Evolutionary conservation across 148 eudicot genomes (phyloP), one percentile per base, ranked within the genome.

Genomic region (Arbutus unedo): DNA sequence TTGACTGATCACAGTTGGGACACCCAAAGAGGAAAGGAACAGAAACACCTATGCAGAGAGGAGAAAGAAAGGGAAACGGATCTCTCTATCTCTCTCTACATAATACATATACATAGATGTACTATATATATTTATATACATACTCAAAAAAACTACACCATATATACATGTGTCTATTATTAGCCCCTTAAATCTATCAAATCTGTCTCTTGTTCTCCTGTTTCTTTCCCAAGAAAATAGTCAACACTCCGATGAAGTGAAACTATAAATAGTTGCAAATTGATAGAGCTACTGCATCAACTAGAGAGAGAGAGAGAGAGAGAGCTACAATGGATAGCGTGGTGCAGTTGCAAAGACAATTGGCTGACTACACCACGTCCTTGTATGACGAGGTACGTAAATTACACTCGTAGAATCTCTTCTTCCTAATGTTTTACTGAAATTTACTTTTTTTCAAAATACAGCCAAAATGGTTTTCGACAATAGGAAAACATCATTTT

Each of bases 361-460:
- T 89, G 62, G 56, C 57, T 81, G 94, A 89, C 41, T 91, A 87
- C 85, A 86, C 87, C 70, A 8, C 83, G 31, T 90, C 90, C 78
- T 89, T 91, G 87, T 87, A 84, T 55, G 72, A 79, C 79, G 90
- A 91, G 94, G 94, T 91, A 25, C 25, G 6, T 74, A 31, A 31
- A 31, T 31, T 31, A 31, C 38, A 31, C 38, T 31, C 1, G 0
- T 31, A 31, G 38, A 31, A 31, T 31, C 38, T 31, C 38, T 31
- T 31, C 38, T 31, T 31, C 38, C 38, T 31, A 31, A 31, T 31
- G 38, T 31, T 31, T 31, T 31, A 31, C 38, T 31, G 54, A 51
- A 51, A 51, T 51, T 9, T 13, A 8, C 54, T 0, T 51, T 50
- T 50, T 51, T 51, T 23, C 38, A 19, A 19, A 3, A 18, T 16